Evolutionary conservation across 805 yeast species (phyloP).

Genomic region (Teunomyces tritomae): DNA sequence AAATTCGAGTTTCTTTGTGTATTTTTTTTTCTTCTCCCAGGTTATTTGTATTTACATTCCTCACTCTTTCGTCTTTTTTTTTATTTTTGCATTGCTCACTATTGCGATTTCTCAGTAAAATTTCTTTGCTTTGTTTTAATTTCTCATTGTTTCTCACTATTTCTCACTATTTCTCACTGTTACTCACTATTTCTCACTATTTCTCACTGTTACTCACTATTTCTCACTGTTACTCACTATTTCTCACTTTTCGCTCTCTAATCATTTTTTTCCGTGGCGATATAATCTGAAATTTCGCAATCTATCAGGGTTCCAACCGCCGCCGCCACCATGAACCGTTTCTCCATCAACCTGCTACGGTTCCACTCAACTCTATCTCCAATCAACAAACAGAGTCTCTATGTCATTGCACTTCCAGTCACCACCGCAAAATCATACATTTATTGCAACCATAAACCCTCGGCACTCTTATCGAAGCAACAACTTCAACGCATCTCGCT

Average conservation of each 20-base stretch:
- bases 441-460: constrained; percentile 59
- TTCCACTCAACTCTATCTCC: constrained; percentile 2
- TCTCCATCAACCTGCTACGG: background rate
- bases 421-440: constrained; percentile 60
- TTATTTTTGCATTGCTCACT: too few relatives aligned
- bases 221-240: background rate
- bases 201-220: background rate
- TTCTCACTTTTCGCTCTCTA: too few relatives aligned
- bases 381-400: constrained; percentile 25
- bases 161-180: background rate
- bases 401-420: constrained; percentile 70
- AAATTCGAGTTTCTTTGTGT: too few relatives aligned
- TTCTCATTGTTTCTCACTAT: background rate
- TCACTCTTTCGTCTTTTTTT: too few relatives aligned
- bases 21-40: too few relatives aligned
- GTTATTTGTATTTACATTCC: too few relatives aligned
- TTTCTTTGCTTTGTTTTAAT: too few relatives aligned
- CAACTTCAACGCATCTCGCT: constrained; percentile 29
- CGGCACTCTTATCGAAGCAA: constrained; percentile 18
- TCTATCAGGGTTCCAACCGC: background rate
- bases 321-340: background rate
- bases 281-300: background rate
- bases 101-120: too few relatives aligned
- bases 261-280: too few relatives aligned
- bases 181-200: background rate